Percentiles rank a stretch among this genome's conserved stretches.
These are phyloP conservation scores for Clarireedia homoeocarpa DNA, from an alignment of 2,329 filamentous ascomycete species.

Conservation along the genomic window DNA sequence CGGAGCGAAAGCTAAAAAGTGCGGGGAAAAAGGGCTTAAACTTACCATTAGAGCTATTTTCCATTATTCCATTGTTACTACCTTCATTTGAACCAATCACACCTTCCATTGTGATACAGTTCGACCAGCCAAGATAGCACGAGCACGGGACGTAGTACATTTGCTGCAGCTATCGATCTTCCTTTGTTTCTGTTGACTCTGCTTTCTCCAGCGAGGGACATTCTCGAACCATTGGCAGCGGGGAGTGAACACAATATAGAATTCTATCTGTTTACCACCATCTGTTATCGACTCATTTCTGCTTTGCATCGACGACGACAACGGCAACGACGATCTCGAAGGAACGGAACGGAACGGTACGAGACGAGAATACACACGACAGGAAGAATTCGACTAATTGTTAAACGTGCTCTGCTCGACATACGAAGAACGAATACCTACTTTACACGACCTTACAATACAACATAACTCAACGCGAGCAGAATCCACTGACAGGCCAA, in stretches of 20 bases:
- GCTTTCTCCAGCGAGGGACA: neutral
- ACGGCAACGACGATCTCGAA: neutral
- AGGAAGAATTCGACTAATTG: no score
- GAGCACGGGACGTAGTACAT: neutral
- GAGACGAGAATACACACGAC: neutral
- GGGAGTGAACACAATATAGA: neutral
- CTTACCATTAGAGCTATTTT: neutral
- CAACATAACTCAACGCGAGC: no score
- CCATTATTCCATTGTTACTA: neutral
- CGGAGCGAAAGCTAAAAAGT: neutral
- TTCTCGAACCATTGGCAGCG: neutral
- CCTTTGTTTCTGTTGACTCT: conserved; percentile 7
- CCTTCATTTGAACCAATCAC: neutral
- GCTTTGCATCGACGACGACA: conserved; percentile 9
- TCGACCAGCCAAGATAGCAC: neutral
- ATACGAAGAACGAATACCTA: no score
- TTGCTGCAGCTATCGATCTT: conserved; percentile 4
- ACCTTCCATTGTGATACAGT: neutral
- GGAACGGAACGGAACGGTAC: neutral
- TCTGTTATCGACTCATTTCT: conserved; percentile 3
- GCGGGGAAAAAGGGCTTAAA: neutral
- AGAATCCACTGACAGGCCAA: no score
- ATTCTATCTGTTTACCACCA: neutral
- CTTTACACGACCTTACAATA: no score
- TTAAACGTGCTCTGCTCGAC: no score